phyloP scores from a whole-genome alignment of 495 filamentous ascomycete species.

The Podospora didyma region DNA sequence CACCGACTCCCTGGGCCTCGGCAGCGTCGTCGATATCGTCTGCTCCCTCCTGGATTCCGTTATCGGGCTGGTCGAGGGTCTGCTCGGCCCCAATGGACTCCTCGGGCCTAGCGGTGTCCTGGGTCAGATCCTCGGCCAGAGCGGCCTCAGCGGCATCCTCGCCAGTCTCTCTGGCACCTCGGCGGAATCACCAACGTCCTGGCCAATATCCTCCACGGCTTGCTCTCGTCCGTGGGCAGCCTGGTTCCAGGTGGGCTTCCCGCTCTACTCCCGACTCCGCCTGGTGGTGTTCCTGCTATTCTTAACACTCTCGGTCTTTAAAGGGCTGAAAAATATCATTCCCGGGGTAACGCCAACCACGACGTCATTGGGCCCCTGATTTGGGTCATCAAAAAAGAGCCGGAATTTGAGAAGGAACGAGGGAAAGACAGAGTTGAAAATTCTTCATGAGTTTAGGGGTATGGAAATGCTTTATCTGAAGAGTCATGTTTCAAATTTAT shows the following conservation, averaged over 20 bases:
- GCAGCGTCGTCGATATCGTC: background rate
- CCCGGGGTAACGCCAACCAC: too few relatives aligned
- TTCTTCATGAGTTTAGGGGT: background rate
- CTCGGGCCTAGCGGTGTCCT: background rate
- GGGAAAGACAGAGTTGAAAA: too few relatives aligned
- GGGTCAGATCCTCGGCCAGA: slow-evolving; percentile 3
- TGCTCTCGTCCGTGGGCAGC: background rate
- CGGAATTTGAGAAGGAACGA: too few relatives aligned
- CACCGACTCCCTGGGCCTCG: background rate
- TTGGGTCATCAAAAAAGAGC: too few relatives aligned
- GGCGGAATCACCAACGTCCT: background rate
- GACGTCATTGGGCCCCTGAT: too few relatives aligned
- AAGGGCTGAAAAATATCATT: background rate
- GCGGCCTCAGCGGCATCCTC: background rate
- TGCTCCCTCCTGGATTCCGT: background rate
- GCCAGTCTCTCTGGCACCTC: background rate
- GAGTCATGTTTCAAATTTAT: too few relatives aligned
- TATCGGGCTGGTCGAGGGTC: background rate
- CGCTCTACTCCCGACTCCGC: background rate
- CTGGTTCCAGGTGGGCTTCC: background rate
- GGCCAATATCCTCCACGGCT: background rate
- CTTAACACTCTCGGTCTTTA: background rate
- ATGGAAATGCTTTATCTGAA: background rate
- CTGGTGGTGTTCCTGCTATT: background rate
- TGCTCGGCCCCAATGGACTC: background rate